Base-by-base conservation (phyloP, 331 rosid species). In the Arachis monticola region DNA sequence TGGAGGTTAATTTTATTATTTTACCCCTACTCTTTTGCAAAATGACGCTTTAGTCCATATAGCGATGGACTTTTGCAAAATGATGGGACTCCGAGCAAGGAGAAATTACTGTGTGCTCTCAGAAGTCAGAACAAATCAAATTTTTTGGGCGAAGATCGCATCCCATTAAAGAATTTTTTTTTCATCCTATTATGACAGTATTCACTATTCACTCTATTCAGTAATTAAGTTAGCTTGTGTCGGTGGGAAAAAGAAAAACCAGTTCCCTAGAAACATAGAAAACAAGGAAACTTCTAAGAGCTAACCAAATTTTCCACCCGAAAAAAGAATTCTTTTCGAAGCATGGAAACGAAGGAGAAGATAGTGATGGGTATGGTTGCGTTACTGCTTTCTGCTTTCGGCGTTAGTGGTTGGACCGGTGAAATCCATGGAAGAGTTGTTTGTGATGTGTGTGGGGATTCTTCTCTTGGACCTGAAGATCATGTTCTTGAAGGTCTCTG, bases 341-440 rank as follows among this genome's bases (percentile, higher is more conserved):
- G 76, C 64, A 88, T 90, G 95, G 90, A 82, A 85, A 57, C 53
- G 60, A 53, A 10, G 80, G 61, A 72, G 74, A 78, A 80, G 79
- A 52, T 72, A 14, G 40, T 62, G 88, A 62, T 79, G 70, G 10
- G 78, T 53, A 8, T 85, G 72, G 17, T 84, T 70, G 8, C 89
- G 10, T 77, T 84, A 14, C 9, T 73, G 7, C 13, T 84, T 14
- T 82, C 77, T 68, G 74, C 58, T 31, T 80, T 67, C 32, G 75
- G 78, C 13, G 89, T 72, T 10, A 84, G 80, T 64, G 95, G 79
- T 73, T 93, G 98, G 98, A 93, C 96, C 1, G 98, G 98, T 72
- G 96, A 91, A 90, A 91, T 93, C 80, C 93, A 90, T 80, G 97
- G 98, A 72, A 81, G 95, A 73, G 97, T 94, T 74, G 82, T 91